A percentile compares a stretch with the other conserved stretches of the same genome.
Conservation (phyloP, 108 stramenopile species). For the Skeletonema costatum region DNA sequence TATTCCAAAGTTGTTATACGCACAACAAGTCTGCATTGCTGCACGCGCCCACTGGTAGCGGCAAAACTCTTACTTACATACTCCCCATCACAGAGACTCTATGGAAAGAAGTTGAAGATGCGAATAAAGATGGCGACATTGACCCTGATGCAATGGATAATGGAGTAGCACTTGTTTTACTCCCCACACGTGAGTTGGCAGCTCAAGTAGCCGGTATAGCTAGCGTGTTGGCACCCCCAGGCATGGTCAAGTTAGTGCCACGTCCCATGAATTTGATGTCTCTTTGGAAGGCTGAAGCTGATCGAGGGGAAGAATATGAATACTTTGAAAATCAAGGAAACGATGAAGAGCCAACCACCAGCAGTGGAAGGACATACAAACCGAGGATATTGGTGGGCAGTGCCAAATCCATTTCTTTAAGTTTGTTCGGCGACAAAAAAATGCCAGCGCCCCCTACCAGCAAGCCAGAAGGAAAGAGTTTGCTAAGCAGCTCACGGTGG, state of each 20-base stretch:
- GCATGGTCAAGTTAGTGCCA: slow-evolving; percentile 78
- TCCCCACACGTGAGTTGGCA: slow-evolving; percentile 94
- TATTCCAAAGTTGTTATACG: slow-evolving; percentile 50
- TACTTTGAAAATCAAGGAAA: slow-evolving; percentile 41
- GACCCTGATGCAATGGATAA: slow-evolving; percentile 34
- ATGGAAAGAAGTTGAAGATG: slow-evolving; percentile 58
- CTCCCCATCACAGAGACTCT: slow-evolving; percentile 82
- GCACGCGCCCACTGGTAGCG: slow-evolving; percentile 84
- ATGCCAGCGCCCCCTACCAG: slow-evolving; percentile 81
- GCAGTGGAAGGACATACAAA: slow-evolving; percentile 11
- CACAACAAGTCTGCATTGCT: slow-evolving; percentile 69
- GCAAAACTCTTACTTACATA: slow-evolving; percentile 86
- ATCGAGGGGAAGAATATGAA: slow-evolving; percentile 45
- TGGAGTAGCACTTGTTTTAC: slow-evolving; percentile 74
- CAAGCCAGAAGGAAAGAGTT: slow-evolving; percentile 76
- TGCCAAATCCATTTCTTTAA: slow-evolving; percentile 74
- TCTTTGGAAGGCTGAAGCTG: slow-evolving; percentile 28
- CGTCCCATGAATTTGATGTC: slow-evolving; percentile 75
- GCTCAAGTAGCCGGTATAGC: slow-evolving; percentile 91
- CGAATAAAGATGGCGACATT: slow-evolving; percentile 4
- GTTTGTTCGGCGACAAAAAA: slow-evolving; percentile 71
- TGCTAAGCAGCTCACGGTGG: slow-evolving; percentile 61
- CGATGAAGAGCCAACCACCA: slow-evolving; percentile 19
- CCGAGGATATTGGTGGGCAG: slow-evolving; percentile 80
- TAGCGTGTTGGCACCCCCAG: slow-evolving; percentile 80